Base-by-base conservation (phyloP, 441 rosid genomes). In the Macaranga tanarius region DNA sequence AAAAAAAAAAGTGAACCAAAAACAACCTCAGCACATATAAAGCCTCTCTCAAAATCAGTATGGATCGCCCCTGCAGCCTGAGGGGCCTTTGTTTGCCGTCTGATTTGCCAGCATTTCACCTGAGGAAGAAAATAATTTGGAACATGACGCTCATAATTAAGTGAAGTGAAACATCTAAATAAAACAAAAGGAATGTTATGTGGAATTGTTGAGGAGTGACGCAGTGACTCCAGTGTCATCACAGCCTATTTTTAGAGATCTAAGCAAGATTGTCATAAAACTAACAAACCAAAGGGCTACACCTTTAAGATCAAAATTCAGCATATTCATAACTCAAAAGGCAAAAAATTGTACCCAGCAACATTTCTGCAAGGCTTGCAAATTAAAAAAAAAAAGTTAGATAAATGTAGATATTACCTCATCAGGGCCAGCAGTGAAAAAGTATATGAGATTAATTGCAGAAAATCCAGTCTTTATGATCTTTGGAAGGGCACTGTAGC, bases 91-190 rank as follows among this genome's bases (percentile, higher is more conserved):
- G 97, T 70, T 82, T 82, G 97, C 66, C 90, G 79, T 80, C 99
- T 82, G 78, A 96, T 96, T 82, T 96, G 99, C 99, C 99, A 96
- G 88, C 99, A 93, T 63, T 89, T 96, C 56, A 96, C 99, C 99
- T 96, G 85, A 44, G 79, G 77, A 72, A 67, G 72, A 59, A 67
- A 78, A 71, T 57, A 26, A 72, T 70, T 69, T 20, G 54, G 67
- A 48, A 44, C 38, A 19, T 70, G 38, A 65, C 13, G 28, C 40
- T 7, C 34, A 55, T 48, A 28, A 23, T 28, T 38, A 45, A 56
- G 23, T 17, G 20, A 62, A 52, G n/a, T 5, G 45, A 72, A 56
- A 38, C 31, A 44, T 58, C 69, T 17, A 47, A 34, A 28, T 50
- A 38, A 25, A 25, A 54, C 3, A 44, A 34, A 22, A 12, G 19